A percentile compares a stretch with the other conserved stretches of the same genome.
phyloP scores from a whole-genome alignment of 177 flowering plant genomes.

The Viscum album region DNA sequence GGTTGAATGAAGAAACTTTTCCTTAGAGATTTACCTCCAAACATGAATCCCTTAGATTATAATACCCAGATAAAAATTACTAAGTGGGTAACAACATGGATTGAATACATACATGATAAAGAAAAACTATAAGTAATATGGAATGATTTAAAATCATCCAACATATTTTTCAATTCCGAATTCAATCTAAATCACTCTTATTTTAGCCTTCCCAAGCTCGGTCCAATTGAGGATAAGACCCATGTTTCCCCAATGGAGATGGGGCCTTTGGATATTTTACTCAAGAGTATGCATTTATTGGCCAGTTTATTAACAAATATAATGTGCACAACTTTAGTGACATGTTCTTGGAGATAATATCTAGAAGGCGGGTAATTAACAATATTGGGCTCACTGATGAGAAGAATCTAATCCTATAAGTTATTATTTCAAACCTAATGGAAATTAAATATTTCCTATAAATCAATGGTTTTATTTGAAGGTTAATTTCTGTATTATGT shows the following conservation, averaged over 20 bases:
- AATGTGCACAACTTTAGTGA: background rate
- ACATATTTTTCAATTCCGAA: background rate
- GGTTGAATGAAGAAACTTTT: background rate
- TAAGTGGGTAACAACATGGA: background rate
- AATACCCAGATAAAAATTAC: background rate
- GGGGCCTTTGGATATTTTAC: conserved; percentile 2
- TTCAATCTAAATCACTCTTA: background rate
- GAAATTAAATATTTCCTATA: no score
- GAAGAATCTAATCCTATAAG: background rate
- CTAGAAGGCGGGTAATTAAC: background rate
- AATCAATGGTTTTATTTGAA: background rate
- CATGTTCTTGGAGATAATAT: background rate
- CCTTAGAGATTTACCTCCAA: background rate
- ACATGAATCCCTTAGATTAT: background rate
- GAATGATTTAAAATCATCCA: background rate
- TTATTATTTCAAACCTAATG: no score
- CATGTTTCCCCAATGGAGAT: conserved; percentile 4
- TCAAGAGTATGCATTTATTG: background rate
- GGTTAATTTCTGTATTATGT: conserved; percentile 9
- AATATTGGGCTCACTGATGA: background rate
- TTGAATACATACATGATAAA: background rate
- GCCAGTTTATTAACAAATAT: background rate
- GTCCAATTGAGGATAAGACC: conserved; percentile 1
- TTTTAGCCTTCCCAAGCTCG: background rate
- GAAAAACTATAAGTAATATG: background rate